Evolutionary conservation across 768 basidiomycete species (phyloP).

Genomic region (Amanita muscaria): DNA sequence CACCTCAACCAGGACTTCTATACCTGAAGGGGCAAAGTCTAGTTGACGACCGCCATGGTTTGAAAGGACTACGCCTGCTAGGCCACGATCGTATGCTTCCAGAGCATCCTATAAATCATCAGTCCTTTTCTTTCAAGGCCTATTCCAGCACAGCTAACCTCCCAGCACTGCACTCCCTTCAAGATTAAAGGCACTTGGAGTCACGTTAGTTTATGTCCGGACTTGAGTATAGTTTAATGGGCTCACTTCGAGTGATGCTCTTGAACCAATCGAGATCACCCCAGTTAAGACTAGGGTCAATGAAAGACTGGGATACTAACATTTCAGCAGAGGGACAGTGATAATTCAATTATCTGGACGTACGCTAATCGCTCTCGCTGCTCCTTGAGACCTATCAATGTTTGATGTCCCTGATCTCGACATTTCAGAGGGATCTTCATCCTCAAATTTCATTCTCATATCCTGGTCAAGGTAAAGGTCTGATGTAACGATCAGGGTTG

Average conservation of each 20-base stretch:
- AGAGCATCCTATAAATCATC: slow-evolving; percentile 54
- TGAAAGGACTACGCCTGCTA: slow-evolving; percentile 75
- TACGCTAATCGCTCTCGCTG: slow-evolving; percentile 88
- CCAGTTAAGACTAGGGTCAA: slow-evolving; percentile 89
- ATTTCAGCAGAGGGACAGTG: neutral
- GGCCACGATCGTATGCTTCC: slow-evolving; percentile 67
- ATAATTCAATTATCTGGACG: slow-evolving; percentile 16
- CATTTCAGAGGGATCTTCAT: slow-evolving; percentile 56
- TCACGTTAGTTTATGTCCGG: slow-evolving; percentile 1
- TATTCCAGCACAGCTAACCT: slow-evolving; percentile 29
- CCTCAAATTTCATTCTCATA: slow-evolving; percentile 95
- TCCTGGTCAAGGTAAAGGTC: slow-evolving; percentile 35
- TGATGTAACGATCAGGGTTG: neutral
- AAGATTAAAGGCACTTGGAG: slow-evolving; percentile 75
- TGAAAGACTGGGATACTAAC: slow-evolving; percentile 59
- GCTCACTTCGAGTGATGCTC: slow-evolving; percentile 58
- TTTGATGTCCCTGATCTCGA: slow-evolving; percentile 40
- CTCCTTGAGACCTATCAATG: slow-evolving; percentile 83
- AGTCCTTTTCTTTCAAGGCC: neutral
- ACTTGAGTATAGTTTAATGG: slow-evolving; percentile 24
- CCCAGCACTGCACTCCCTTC: slow-evolving; percentile 87
- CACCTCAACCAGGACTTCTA: slow-evolving; percentile 87
- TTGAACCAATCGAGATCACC: slow-evolving; percentile 77
- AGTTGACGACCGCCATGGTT: slow-evolving; percentile 80
- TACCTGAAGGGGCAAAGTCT: slow-evolving; percentile 77